A percentile compares a stretch with the other conserved stretches of the same genome.
Evolutionary conservation across 148 eudicot genomes (phyloP).

Genomic region (Simmondsia chinensis): DNA sequence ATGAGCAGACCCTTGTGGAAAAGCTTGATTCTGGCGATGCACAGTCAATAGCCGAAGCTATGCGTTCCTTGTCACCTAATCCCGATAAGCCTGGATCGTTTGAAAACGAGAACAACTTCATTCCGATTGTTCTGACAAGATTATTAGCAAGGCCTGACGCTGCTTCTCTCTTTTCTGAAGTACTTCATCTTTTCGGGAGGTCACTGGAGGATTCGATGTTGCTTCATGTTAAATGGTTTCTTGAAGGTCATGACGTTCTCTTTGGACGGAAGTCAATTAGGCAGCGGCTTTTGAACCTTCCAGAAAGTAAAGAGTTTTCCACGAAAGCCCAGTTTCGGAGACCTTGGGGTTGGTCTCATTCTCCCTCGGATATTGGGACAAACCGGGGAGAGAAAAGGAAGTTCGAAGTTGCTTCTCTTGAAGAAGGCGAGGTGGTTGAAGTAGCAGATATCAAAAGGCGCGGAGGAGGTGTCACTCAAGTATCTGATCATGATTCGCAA

Average conservation of each 20-base stretch:
- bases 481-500: constrained; percentile 30
- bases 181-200: constrained; percentile 82
- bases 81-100: constrained; percentile 51
- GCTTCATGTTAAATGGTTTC: constrained; percentile 76
- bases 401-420: constrained; percentile 46
- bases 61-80: constrained; percentile 57
- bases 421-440: constrained; percentile 92
- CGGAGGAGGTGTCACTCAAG: constrained; percentile 32
- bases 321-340: constrained; percentile 64
- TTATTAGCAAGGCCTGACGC: constrained; percentile 91
- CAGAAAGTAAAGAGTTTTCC: constrained; percentile 64
- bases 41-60: constrained; percentile 54
- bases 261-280: constrained; percentile 82
- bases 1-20: constrained; percentile 69
- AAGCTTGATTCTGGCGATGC: constrained; percentile 55
- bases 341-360: constrained; percentile 90
- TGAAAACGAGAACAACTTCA: constrained; percentile 74
- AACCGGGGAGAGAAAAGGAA: constrained; percentile 46
- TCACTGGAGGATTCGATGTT: constrained; percentile 80
- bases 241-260: constrained; percentile 78
- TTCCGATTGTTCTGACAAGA: constrained; percentile 73
- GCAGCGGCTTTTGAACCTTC: constrained; percentile 70
- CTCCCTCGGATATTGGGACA: constrained; percentile 14
- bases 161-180: constrained; percentile 86
- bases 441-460: constrained; percentile 37